Conservation (phyloP, 164 flowering plant genomes). For the Echeveria elegans region DNA sequence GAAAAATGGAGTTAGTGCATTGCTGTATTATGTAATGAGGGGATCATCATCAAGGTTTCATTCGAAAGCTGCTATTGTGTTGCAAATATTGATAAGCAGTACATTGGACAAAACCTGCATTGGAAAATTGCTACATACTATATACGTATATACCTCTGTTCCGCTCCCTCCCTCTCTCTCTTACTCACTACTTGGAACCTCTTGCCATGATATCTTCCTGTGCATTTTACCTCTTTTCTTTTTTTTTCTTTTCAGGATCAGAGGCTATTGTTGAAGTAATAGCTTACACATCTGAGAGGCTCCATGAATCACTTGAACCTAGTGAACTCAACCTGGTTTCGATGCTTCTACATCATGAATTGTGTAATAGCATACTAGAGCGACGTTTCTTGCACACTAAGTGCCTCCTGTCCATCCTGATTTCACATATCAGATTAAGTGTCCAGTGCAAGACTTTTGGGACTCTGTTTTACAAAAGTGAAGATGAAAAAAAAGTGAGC, state of each 20-base stretch:
- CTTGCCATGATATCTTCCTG: not conserved
- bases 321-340: slow-evolving; percentile 42
- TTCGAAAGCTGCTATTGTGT: slow-evolving; percentile 52
- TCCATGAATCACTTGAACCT: slow-evolving; percentile 40
- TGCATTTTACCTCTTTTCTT: not conserved
- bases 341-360: slow-evolving; percentile 41
- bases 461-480: not conserved
- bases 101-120: slow-evolving; percentile 32
- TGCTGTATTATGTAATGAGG: slow-evolving; percentile 52
- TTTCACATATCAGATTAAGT: slow-evolving; percentile 31
- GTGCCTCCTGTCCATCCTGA: slow-evolving; percentile 47
- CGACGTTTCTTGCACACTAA: slow-evolving; percentile 27
- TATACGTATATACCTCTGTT: not conserved
- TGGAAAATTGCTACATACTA: too few relatives aligned
- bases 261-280: slow-evolving; percentile 54
- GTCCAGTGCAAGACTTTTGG: slow-evolving; percentile 14
- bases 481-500: not conserved
- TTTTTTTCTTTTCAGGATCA: slow-evolving; percentile 37
- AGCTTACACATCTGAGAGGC: slow-evolving; percentile 31
- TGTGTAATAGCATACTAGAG: slow-evolving; percentile 17
- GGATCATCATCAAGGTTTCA: slow-evolving; percentile 66
- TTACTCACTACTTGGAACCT: not conserved
- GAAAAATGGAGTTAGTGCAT: slow-evolving; percentile 53
- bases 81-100: slow-evolving; percentile 34
- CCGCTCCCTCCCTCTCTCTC: not conserved